Conservation (phyloP, 2,329 filamentous ascomycete species). For the Aspergillus candidus region DNA sequence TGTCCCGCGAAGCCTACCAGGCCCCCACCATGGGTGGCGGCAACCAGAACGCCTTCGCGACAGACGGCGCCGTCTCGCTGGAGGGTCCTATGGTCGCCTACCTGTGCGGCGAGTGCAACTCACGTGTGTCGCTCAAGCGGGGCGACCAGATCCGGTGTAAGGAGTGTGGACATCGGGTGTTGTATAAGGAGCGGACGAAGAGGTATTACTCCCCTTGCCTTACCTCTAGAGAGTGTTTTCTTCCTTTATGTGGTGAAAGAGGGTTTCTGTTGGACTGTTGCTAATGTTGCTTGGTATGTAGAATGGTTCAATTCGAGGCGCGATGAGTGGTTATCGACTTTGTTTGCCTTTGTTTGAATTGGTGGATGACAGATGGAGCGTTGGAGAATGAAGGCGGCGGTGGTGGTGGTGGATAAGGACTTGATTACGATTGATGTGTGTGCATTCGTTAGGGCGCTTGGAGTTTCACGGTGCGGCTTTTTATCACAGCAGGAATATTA, state of each 20-base stretch:
- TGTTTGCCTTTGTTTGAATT: too few relatives aligned
- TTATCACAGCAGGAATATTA: too few relatives aligned
- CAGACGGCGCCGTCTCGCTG: slow-evolving; percentile 38
- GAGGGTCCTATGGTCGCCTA: slow-evolving; percentile 59
- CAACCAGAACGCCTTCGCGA: slow-evolving; percentile 34
- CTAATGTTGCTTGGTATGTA: slow-evolving; percentile 32
- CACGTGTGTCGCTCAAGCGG: slow-evolving; percentile 67
- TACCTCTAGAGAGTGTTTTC: too few relatives aligned
- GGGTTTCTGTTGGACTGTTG: not conserved
- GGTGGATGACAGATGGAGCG: too few relatives aligned
- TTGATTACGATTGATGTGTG: too few relatives aligned
- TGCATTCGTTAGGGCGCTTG: too few relatives aligned
- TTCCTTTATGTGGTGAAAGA: too few relatives aligned
- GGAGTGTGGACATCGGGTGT: slow-evolving; percentile 87
- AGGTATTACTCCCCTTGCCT: too few relatives aligned
- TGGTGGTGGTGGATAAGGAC: too few relatives aligned
- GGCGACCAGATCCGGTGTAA: slow-evolving; percentile 80
- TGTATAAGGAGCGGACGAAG: slow-evolving; percentile 98
- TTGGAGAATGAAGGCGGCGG: too few relatives aligned
- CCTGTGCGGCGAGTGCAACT: slow-evolving; percentile 78
- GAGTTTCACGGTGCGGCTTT: too few relatives aligned
- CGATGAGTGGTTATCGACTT: slow-evolving; percentile 48
- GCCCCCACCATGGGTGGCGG: slow-evolving; percentile 47
- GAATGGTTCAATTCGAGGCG: slow-evolving; percentile 98
- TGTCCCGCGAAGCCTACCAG: slow-evolving; percentile 74